Evolutionary conservation across 495 filamentous ascomycete species (phyloP), one percentile per base, ranked within the genome.

Genomic region (Mycothermus thermophilus): DNA sequence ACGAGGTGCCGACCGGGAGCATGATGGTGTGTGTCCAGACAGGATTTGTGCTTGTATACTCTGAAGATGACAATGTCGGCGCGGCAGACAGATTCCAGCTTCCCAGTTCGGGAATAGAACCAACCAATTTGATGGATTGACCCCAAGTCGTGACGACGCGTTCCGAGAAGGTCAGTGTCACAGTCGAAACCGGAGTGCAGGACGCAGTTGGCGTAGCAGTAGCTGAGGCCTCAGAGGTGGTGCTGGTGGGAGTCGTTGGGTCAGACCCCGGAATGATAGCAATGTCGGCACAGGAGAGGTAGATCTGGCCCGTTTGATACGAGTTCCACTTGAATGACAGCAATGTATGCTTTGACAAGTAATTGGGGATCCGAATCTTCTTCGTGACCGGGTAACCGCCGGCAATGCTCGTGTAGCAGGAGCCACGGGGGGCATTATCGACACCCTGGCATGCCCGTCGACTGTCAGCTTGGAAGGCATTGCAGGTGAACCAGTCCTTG

Each of bases 401-500:
- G 0, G 66, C 54, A 32, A 72, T 73, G 32, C 52, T 62, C 1
- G 67, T 73, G 27, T 37, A 59, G 56, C 69, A 73, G 3, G 60
- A 62, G 11, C 54, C 52, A n/a, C 59, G 40, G 16, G 55, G 32
- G 5, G 62, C 48, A 8, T 57, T 57, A 43, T 74, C 69, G 17
- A 73, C 67, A 4, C 67, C 69, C 43, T 67, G 54, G 46, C 68
- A 72, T 19, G 25, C 60, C 9, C 51, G 50, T 23, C 48, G 43
- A 40, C 32, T 40, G 30, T 35, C 43, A 4, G 31, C 42, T 12
- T 55, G 32, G 37, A 62, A 61, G 9, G 58, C 63, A 43, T 72
- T 66, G 55, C 68, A 72, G 4, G 68, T 74, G 38, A 69, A 72
- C 69, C 68, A 72, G 53, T 74, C 67, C 44, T 72, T 69, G 7